Evolutionary conservation across 2,329 filamentous ascomycete species (phyloP).

Genomic region (Ophiostoma himal-ulmi): DNA sequence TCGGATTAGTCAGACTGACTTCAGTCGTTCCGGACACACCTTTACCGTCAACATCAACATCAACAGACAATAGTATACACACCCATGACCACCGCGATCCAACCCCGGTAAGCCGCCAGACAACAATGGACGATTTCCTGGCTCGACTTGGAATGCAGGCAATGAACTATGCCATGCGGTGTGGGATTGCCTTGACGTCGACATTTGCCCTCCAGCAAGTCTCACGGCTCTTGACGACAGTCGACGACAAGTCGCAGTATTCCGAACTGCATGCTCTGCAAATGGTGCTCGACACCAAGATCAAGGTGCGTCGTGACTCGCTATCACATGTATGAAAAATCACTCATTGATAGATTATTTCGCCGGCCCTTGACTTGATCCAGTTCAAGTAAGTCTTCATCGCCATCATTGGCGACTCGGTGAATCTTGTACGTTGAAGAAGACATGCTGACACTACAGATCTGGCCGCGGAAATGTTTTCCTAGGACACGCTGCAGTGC

Average conservation of each 20-base stretch:
- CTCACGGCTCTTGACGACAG: conserved; percentile 67
- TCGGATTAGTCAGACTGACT: background rate
- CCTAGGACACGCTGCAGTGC: conserved; percentile 74
- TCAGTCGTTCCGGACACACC: background rate
- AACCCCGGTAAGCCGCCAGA: background rate
- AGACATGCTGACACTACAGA: conserved; percentile 27
- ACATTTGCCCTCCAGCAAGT: conserved; percentile 80
- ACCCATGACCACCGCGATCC: background rate
- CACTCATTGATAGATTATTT: conserved; percentile 59
- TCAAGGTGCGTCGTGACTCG: conserved; percentile 51
- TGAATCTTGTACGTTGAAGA: background rate
- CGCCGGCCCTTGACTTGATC: conserved; percentile 85
- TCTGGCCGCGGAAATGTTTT: conserved; percentile 50
- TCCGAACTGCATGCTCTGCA: conserved; percentile 66
- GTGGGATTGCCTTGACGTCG: conserved; percentile 79
- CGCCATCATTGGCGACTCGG: background rate
- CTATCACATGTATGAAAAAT: background rate
- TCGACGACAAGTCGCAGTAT: conserved; percentile 64
- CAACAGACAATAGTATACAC: background rate
- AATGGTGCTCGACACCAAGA: conserved; percentile 73
- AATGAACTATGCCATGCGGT: conserved; percentile 86
- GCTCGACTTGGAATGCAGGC: conserved; percentile 58
- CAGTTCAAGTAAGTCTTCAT: conserved; percentile 64
- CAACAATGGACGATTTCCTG: conserved; percentile 62
- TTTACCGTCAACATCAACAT: background rate